Evolutionary conservation across 306 rosid species (phyloP).

Genomic region (Purshia tridentata): DNA sequence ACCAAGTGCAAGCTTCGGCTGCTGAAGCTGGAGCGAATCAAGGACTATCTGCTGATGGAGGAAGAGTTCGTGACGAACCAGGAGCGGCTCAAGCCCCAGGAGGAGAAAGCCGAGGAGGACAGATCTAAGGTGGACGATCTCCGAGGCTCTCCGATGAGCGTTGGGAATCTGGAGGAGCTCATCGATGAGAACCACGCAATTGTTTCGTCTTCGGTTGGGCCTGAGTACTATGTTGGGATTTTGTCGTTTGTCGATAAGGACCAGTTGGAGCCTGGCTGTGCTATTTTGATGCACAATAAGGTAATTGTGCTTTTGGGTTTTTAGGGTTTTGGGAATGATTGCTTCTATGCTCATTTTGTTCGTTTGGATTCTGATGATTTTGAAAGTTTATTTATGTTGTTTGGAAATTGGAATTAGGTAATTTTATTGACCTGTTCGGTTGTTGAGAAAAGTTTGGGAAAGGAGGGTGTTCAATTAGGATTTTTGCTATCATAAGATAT

Average conservation of each 20-base stretch:
- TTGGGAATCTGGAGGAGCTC: slow-evolving; percentile 86
- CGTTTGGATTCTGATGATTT: not conserved
- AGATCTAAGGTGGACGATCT: slow-evolving; percentile 98
- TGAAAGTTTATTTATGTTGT: not conserved
- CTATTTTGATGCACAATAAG: slow-evolving; percentile 96
- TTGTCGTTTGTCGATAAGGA: slow-evolving; percentile 95
- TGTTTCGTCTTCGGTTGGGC: slow-evolving; percentile 96
- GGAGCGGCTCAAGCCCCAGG: slow-evolving; percentile 92
- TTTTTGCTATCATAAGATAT: no score
- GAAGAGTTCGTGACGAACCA: slow-evolving; percentile 94
- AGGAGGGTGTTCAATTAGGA: not conserved
- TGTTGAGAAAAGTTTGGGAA: not conserved
- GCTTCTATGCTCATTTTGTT: not conserved
- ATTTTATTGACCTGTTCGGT: not conserved
- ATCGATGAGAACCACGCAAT: slow-evolving; percentile 97
- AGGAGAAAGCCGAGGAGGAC: slow-evolving; percentile 98
- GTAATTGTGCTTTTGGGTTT: slow-evolving; percentile 37
- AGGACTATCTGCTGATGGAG: slow-evolving; percentile 90
- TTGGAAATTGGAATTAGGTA: not conserved
- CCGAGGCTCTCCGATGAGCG: slow-evolving; percentile 97
- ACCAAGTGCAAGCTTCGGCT: slow-evolving; percentile 87
- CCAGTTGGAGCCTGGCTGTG: slow-evolving; percentile 96
- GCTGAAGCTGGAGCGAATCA: slow-evolving; percentile 80
- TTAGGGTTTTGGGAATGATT: not conserved
- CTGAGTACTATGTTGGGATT: slow-evolving; percentile 91